A percentile compares a stretch with the other conserved stretches of the same genome.
Conservation (phyloP, 345 rosid genomes). For the Garcia nutans region DNA sequence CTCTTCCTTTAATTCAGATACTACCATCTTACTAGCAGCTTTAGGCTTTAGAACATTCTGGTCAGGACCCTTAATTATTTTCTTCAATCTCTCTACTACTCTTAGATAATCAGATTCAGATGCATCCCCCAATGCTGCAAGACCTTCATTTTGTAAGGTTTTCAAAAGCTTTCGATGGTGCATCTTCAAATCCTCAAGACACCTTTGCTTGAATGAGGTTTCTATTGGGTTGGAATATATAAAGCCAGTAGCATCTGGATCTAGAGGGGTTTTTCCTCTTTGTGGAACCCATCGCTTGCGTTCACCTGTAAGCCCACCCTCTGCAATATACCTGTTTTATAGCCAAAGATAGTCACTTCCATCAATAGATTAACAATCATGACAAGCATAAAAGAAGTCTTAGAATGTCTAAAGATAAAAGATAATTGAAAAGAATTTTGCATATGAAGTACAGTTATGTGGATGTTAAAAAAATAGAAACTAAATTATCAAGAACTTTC, state of each 20-base stretch:
- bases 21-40: conserved; percentile 98
- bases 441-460: not conserved
- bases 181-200: conserved; percentile 73
- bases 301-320: conserved; percentile 97
- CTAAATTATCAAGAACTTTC: not conserved
- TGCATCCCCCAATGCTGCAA: conserved; percentile 65
- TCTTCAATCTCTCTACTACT: conserved; percentile 69
- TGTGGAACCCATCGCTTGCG: conserved; percentile 99
- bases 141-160: conserved; percentile 74
- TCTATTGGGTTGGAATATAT: conserved; percentile 84
- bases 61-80: conserved; percentile 75
- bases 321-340: conserved; percentile 66
- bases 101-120: conserved; percentile 79
- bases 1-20: conserved; percentile 89
- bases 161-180: conserved; percentile 74
- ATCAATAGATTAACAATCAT: conserved; percentile 2
- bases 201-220: conserved; percentile 88
- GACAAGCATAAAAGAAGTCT: conserved; percentile 2
- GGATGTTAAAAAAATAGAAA: not conserved
- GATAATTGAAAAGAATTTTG: not conserved
- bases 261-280: conserved; percentile 87
- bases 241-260: conserved; percentile 90
- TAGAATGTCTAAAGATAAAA: not conserved
- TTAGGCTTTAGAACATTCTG: conserved; percentile 83
- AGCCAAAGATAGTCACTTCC: conserved; percentile 15